Evolutionary conservation across 768 basidiomycete genomes (phyloP), one percentile per base, ranked within the genome.

Genomic region (Auricularia heimuer): DNA sequence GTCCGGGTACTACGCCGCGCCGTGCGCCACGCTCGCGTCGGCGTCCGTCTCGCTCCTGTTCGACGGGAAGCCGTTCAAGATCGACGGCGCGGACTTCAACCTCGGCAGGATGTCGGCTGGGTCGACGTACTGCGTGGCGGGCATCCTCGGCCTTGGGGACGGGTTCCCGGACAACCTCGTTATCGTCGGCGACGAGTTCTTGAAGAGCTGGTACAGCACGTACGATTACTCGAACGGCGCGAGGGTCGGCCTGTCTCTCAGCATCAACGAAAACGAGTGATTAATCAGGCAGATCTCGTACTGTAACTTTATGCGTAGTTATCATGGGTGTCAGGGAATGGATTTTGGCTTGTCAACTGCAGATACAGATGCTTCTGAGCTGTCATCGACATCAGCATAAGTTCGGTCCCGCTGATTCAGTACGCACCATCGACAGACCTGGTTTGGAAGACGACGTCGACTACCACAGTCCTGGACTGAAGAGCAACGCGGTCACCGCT

Each of bases 141-240:
- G 81, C 4, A 77, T 89, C 36, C 67, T 86, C 35, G 77, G 78
- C 0, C 70, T 83, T 1, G 79, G 74, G 6, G 71, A 75, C 65
- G 75, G 76, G 11, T 80, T 86, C 70, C 80, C 84, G 16, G 64
- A 75, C 37, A 76, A 83, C 70, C 74, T 89, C 33, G 81, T 82
- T 14, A 83, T 89, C 72, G 77, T 88, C 63, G 87, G 84, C 1
- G 85, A 82, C 71, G 81, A 80, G 68, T 87, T 89, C 69, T 70
- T 88, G 54, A 89, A 88, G 75, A 85, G 83, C 10, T 89, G 87
- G 82, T 84, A 88, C 69, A 76, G 82, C 4, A 76, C 81, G 35
- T 88, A 80, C 69, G 87, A 88, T 71, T 85, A 86, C 66, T 77
- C 81, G 3, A 77, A 82, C 37, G 78, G 75, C 0, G 81, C 72